These are phyloP conservation scores for Candida maris DNA, from an alignment of 805 yeast genomes.

Conservation along the genomic window DNA sequence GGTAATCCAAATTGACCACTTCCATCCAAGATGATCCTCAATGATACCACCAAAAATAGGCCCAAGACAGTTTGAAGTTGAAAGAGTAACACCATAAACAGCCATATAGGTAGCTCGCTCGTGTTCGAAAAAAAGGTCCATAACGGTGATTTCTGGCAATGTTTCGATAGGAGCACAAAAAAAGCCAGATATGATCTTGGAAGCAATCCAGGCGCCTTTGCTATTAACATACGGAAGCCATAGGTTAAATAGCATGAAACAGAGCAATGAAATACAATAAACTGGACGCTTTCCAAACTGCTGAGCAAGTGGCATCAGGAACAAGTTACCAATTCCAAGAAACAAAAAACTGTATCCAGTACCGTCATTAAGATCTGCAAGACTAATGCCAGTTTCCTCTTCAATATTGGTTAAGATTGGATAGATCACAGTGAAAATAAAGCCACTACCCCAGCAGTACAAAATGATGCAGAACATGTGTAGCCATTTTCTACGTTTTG, in stretches of 20 bases:
- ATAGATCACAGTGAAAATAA: constrained; percentile 25
- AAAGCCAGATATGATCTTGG: constrained; percentile 31
- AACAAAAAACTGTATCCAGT: constrained; percentile 40
- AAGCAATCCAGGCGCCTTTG: constrained; percentile 32
- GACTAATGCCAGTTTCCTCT: constrained; percentile 15
- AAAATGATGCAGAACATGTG: constrained; percentile 42
- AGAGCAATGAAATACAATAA: constrained; percentile 31
- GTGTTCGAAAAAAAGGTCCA: constrained; percentile 50
- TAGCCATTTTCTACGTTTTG: constrained; percentile 34
- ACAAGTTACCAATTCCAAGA: constrained; percentile 37
- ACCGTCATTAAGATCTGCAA: constrained; percentile 34
- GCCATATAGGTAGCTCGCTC: constrained; percentile 46
- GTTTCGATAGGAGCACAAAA: constrained; percentile 42
- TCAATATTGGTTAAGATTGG: constrained; percentile 25
- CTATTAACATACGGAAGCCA: constrained; percentile 33
- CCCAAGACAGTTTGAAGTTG: constrained; percentile 52
- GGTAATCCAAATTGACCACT: constrained; percentile 50
- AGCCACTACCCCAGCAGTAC: constrained; percentile 31
- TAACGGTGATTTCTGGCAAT: constrained; percentile 44
- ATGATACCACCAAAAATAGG: constrained; percentile 60
- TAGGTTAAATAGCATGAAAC: constrained; percentile 26
- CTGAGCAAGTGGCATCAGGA: constrained; percentile 36
- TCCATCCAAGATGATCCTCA: constrained; percentile 46
- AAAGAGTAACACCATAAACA: constrained; percentile 50
- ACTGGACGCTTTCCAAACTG: constrained; percentile 38